phyloP scores from a whole-genome alignment of 116 monocot species.

The Thalassia testudinum region DNA sequence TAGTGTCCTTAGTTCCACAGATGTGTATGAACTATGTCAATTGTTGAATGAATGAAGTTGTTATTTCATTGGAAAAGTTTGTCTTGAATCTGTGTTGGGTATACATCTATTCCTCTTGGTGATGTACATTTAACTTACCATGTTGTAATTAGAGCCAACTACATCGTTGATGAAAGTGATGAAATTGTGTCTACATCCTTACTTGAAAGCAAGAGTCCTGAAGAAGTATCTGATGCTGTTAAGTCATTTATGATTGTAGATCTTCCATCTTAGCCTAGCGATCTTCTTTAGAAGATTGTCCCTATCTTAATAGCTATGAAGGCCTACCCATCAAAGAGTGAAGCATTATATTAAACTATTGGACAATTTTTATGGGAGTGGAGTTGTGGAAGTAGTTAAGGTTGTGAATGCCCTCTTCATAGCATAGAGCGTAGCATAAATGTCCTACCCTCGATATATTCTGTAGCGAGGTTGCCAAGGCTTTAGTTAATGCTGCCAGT shows the following conservation, averaged over 20 bases:
- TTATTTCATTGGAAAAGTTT: too few relatives aligned
- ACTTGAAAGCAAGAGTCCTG: slow-evolving; percentile 97
- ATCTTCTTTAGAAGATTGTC: slow-evolving; percentile 95
- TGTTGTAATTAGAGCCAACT: too few relatives aligned
- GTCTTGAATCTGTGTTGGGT: too few relatives aligned
- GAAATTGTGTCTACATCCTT: slow-evolving; percentile 96
- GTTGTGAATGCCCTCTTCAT: slow-evolving; percentile 79
- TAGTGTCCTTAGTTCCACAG: too few relatives aligned
- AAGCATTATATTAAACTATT: slow-evolving; percentile 95
- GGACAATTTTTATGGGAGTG: slow-evolving; percentile 97
- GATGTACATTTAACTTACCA: too few relatives aligned
- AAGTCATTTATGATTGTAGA: slow-evolving; percentile 99
- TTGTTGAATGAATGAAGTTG: too few relatives aligned
- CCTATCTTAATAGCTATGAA: slow-evolving; percentile 94
- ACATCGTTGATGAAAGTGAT: too few relatives aligned
- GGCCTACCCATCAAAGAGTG: slow-evolving; percentile 89
- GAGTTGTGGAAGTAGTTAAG: slow-evolving; percentile 94
- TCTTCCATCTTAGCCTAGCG: slow-evolving; percentile 97
- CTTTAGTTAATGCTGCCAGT: slow-evolving; percentile 90
- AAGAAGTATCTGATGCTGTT: slow-evolving; percentile 95
- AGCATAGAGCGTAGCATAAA: slow-evolving; percentile 83
- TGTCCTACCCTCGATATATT: slow-evolving; percentile 95
- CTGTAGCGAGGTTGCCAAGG: slow-evolving; percentile 95
- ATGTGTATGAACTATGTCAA: too few relatives aligned
- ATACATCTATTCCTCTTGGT: too few relatives aligned